A percentile compares a stretch with the other conserved stretches of the same genome.
phyloP scores from a whole-genome alignment of 768 basidiomycete species.

The Dendrothele bispora region DNA sequence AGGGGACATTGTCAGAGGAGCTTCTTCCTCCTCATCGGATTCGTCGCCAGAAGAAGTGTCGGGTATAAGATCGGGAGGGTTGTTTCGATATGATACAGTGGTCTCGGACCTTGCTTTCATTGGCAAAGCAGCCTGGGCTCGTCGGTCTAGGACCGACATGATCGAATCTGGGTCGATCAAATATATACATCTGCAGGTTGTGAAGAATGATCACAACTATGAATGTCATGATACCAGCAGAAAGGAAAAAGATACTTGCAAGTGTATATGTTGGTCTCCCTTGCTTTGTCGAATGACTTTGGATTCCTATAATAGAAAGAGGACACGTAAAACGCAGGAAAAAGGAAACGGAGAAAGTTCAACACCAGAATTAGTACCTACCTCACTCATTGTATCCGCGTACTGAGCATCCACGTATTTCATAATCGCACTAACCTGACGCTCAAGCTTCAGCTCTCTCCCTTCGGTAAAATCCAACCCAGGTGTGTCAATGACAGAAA shows the following conservation, averaged over 20 bases:
- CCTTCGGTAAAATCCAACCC: slow-evolving; percentile 77
- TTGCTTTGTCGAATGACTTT: slow-evolving; percentile 86
- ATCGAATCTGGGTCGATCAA: slow-evolving; percentile 79
- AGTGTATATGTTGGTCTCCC: slow-evolving; percentile 87
- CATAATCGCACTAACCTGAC: slow-evolving; percentile 71
- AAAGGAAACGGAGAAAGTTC: neutral
- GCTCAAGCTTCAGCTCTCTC: slow-evolving; percentile 74
- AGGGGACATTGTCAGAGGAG: slow-evolving; percentile 65
- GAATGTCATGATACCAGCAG: neutral
- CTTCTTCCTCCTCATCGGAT: slow-evolving; percentile 47
- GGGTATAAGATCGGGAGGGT: slow-evolving; percentile 55
- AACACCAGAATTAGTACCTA: slow-evolving; percentile 26
- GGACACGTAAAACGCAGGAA: neutral
- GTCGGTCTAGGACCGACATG: slow-evolving; percentile 52
- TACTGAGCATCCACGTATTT: slow-evolving; percentile 81
- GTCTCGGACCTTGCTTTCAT: slow-evolving; percentile 64
- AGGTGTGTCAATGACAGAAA: slow-evolving; percentile 86
- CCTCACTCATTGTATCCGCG: slow-evolving; percentile 87
- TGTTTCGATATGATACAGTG: slow-evolving; percentile 53
- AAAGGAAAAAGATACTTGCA: slow-evolving; percentile 48
- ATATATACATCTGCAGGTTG: slow-evolving; percentile 67
- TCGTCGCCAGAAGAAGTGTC: slow-evolving; percentile 54
- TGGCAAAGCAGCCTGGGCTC: slow-evolving; percentile 47
- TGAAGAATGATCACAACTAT: slow-evolving; percentile 11
- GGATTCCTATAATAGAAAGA: slow-evolving; percentile 51